These are phyloP conservation scores for Clavispora asparagi DNA, from an alignment of 805 yeast genomes.

Conservation along the genomic window DNA sequence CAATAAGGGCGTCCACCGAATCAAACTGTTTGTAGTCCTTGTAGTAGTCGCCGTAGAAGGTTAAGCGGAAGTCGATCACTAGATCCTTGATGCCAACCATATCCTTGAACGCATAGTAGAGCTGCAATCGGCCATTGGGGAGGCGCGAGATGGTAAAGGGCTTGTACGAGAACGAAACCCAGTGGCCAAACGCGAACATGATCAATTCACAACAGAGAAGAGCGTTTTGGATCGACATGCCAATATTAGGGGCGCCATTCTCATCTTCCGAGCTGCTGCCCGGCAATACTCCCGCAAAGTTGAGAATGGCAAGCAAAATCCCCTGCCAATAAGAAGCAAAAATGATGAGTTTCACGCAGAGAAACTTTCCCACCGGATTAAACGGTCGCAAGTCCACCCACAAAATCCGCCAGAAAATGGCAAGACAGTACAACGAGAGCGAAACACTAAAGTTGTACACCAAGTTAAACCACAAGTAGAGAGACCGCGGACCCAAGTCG, in stretches of 20 bases:
- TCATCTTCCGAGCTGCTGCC: slow-evolving; percentile 21
- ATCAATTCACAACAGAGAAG: slow-evolving; percentile 78
- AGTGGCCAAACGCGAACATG: slow-evolving; percentile 84
- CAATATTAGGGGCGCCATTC: slow-evolving; percentile 31
- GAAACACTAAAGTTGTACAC: slow-evolving; percentile 78
- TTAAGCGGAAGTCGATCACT: slow-evolving; percentile 69
- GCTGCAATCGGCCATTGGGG: slow-evolving; percentile 65
- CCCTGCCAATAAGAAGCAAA: slow-evolving; percentile 99
- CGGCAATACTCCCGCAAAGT: slow-evolving; percentile 44
- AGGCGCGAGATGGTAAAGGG: slow-evolving; percentile 60
- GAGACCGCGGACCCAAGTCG: slow-evolving; percentile 41
- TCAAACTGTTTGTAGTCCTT: slow-evolving; percentile 76
- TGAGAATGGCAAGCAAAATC: slow-evolving; percentile 48
- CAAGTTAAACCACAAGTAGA: slow-evolving; percentile 60
- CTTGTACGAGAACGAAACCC: slow-evolving; percentile 73
- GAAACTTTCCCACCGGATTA: slow-evolving; percentile 86
- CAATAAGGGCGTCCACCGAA: slow-evolving; percentile 63
- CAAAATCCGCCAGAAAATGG: slow-evolving; percentile 90
- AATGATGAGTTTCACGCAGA: slow-evolving; percentile 88
- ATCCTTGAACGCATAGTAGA: slow-evolving; percentile 65
- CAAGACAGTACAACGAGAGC: slow-evolving; percentile 75
- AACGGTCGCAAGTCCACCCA: slow-evolving; percentile 69
- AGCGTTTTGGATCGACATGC: slow-evolving; percentile 69
- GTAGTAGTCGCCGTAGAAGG: slow-evolving; percentile 64
- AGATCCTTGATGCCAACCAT: slow-evolving; percentile 75